Evolutionary conservation across 176 grass and related monocot genomes (phyloP).

Genomic region (Elymus sibiricus): DNA sequence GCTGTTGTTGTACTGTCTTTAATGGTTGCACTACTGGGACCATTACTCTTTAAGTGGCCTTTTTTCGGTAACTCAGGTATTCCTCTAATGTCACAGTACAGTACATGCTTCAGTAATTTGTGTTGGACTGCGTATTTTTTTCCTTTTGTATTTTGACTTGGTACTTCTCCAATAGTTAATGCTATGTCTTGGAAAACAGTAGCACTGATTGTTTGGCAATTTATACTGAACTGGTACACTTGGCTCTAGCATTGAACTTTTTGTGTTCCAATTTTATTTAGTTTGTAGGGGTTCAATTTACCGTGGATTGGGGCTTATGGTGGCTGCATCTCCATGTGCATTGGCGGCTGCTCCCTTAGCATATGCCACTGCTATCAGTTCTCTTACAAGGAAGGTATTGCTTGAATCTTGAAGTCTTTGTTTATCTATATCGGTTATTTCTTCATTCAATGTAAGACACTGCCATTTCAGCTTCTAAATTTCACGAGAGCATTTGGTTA

Average conservation of each 20-base stretch:
- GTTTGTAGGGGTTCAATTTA: slow-evolving; percentile 96
- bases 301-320: slow-evolving; percentile 95
- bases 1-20: slow-evolving; percentile 90
- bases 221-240: slow-evolving; percentile 4
- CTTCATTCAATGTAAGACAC: background rate
- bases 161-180: too few species aligned
- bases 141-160: too few species aligned
- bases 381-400: slow-evolving; percentile 90
- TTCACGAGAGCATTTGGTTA: slow-evolving; percentile 3
- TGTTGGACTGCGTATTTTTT: too few species aligned
- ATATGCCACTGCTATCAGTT: slow-evolving; percentile 97
- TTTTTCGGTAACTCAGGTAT: slow-evolving; percentile 97
- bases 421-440: background rate
- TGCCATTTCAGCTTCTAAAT: background rate
- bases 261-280: slow-evolving; percentile 47
- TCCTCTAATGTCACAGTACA: background rate
- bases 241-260: slow-evolving; percentile 8
- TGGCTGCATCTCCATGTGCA: slow-evolving; percentile 95
- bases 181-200: too few species aligned
- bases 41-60: slow-evolving; percentile 93
- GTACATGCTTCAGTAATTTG: too few species aligned
- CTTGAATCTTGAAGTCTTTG: slow-evolving; percentile 8
- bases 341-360: slow-evolving; percentile 94
- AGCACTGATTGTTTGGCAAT: too few species aligned
- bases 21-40: slow-evolving; percentile 70